Base-by-base conservation (phyloP, 331 rosid genomes). In the Quercus tomentella region DNA sequence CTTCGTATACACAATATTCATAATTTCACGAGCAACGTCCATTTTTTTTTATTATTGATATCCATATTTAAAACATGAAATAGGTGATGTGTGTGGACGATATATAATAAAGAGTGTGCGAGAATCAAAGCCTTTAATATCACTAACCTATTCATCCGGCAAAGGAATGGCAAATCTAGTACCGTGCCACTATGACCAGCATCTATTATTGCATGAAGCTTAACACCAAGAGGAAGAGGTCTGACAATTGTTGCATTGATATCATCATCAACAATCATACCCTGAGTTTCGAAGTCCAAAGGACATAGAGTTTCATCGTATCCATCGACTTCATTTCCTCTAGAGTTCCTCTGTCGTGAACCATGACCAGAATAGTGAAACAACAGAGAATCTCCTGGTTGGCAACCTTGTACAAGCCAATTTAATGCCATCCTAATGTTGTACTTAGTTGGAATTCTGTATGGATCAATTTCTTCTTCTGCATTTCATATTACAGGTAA, bases 361-460 rank as follows among this genome's bases (percentile, higher is more conserved):
- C 99, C 99, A 80, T 90, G 99, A 61, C 99, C 99, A 18, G 99
- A 96, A 79, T 96, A 96, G 86, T 96, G 99, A 79, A 96, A 96
- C 67, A 96, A 81, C 65, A 96, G 89, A 17, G 99, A 96, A 80
- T 96, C 99, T 20, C 99, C 99, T 3, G 94, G 81, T 79, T 89
- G 96, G 82, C 97, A 90, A 77, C 99, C 99, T 86, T 96, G 98
- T 26, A 88, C 90, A 31, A 96, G 98, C 99, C 98, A 96, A 91
- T 73, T 88, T 87, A 96, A 85, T 25, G 99, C 99, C 99, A 96
- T 96, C 84, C 97, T 84, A 23, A 96, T 88, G 82, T 96, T 96
- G 55, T 81, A 76, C 82, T 84, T 96, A 52, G 75, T 80, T 31
- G 99, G 99, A 84, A 90, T 86, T 91, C 85, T 90, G 75, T 78